Evolutionary conservation across 2,329 filamentous ascomycete species (phyloP).

Genomic region (Trichoderma lentiforme): DNA sequence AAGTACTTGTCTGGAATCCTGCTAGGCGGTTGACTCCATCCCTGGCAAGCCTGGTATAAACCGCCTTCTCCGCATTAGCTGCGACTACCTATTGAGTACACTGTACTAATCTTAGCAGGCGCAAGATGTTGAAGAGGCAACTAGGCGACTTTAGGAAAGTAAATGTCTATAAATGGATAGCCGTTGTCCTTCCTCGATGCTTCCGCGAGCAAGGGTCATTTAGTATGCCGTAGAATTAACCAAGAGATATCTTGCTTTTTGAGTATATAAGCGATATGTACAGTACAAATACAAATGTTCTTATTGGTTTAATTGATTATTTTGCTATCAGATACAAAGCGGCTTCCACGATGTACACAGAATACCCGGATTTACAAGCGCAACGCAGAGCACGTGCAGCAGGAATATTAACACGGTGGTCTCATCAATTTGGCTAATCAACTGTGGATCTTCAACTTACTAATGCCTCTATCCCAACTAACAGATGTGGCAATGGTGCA

Average conservation of each 20-base stretch:
- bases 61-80: not conserved
- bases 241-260: not conserved
- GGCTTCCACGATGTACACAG: not conserved
- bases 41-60: not conserved
- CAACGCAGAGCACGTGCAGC: not conserved
- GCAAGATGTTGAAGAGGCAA: not conserved
- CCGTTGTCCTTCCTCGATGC: not conserved
- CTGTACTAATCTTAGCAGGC: not conserved
- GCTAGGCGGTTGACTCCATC: not conserved
- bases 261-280: not conserved
- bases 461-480: not conserved
- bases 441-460: not conserved
- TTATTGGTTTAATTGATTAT: not conserved
- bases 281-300: not conserved
- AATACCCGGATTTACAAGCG: not conserved
- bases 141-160: not conserved
- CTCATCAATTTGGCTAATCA: not conserved
- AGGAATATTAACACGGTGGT: not conserved
- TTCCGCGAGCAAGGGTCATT: not conserved
- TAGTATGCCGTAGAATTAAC: not conserved
- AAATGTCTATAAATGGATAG: not conserved
- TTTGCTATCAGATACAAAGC: not conserved
- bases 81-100: not conserved
- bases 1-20: not conserved
- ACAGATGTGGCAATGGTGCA: constrained; percentile 6